Base-by-base conservation (phyloP, 2,329 filamentous ascomycete genomes). In the Byssochlamys sp. region DNA sequence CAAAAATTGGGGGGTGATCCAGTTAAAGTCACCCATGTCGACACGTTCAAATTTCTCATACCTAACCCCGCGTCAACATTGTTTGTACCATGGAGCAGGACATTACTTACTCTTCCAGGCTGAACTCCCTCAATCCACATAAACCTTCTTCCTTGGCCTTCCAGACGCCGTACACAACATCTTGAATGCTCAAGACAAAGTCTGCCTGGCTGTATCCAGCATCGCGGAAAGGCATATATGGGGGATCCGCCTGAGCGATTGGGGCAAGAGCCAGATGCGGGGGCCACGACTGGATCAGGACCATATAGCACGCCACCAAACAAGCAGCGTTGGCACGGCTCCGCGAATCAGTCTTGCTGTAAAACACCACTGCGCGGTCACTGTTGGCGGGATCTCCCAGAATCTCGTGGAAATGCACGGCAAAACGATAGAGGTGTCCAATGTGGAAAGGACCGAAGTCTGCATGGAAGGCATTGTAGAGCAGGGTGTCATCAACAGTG, bases 21-120 rank as follows among this genome's bases (percentile, higher is more conserved):
- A 99, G 83, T 99, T 99, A 87, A 99, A 99, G 77, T 99, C 94
- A 62, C 94, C 94, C 80, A 96, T 91, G 72, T 99, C 94, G 24
- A 99, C 94, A 58, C 94, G 84, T 77, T 99, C 94, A 67, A 84
- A 99, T 71, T 84, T 88, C 77, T 99, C 94, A 72, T 99, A 99
- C 60, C 82, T 85, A 58, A 14, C 45, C n/a, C 33, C 12, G 14
- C n/a, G 48, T 72, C 28, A 65, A 63, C 39, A 51, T 39, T 3
- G 45, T 7, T 12, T 7, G 24, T 33, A 3, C 53, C 19, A 19
- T 4, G 19, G 24, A 53, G 3, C 39, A 24, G 7, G 9, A 11
- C 1, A 27, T 6, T 24, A 75, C 82, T 66, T 74, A 85, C 83
- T 96, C 90, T 76, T 96, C 91, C 24, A 99, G 82, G 67, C 92